These are phyloP conservation scores for Candida sp. DNA, from an alignment of 1,139 yeast genomes.

Conservation along the genomic window DNA sequence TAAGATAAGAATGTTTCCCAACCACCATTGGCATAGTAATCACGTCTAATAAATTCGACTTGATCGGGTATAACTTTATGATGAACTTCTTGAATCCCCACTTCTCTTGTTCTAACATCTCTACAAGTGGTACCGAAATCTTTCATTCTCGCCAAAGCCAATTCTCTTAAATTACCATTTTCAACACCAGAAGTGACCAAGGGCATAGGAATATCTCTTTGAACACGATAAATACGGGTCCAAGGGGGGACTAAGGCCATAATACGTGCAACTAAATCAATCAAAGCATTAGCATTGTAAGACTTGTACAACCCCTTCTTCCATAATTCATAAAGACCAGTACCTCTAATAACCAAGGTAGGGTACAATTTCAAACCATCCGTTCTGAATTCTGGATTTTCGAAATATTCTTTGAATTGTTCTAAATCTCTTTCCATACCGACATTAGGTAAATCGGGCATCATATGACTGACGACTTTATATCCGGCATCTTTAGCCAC, in stretches of 20 bases:
- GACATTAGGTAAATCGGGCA: slow-evolving; percentile 99
- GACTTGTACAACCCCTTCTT: slow-evolving; percentile 93
- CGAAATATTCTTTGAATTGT: slow-evolving; percentile 94
- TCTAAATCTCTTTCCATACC: slow-evolving; percentile 98
- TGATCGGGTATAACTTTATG: slow-evolving; percentile 97
- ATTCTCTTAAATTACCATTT: slow-evolving; percentile 92
- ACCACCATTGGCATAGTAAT: slow-evolving; percentile 96
- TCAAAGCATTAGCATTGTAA: slow-evolving; percentile 90
- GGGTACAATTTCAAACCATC: slow-evolving; percentile 97
- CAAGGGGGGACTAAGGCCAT: slow-evolving; percentile 98
- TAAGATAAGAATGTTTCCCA: slow-evolving; percentile 98
- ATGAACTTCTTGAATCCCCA: slow-evolving; percentile 97
- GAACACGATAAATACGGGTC: slow-evolving; percentile 98
- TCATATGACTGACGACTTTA: slow-evolving; percentile 97
- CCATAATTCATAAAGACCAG: slow-evolving; percentile 97
- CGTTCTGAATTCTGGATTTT: slow-evolving; percentile 94
- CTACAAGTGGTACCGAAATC: slow-evolving; percentile 96
- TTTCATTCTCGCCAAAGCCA: slow-evolving; percentile 96
- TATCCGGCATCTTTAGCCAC: slow-evolving; percentile 98
- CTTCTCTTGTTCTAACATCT: slow-evolving; percentile 98
- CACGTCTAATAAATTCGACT: slow-evolving; percentile 92
- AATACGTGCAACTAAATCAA: slow-evolving; percentile 92
- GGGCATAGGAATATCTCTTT: slow-evolving; percentile 99
- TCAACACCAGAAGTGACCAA: slow-evolving; percentile 97
- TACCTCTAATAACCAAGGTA: slow-evolving; percentile 94